Evolutionary conservation across 805 yeast species (phyloP).

Genomic region (Lipomyces anomalus): DNA sequence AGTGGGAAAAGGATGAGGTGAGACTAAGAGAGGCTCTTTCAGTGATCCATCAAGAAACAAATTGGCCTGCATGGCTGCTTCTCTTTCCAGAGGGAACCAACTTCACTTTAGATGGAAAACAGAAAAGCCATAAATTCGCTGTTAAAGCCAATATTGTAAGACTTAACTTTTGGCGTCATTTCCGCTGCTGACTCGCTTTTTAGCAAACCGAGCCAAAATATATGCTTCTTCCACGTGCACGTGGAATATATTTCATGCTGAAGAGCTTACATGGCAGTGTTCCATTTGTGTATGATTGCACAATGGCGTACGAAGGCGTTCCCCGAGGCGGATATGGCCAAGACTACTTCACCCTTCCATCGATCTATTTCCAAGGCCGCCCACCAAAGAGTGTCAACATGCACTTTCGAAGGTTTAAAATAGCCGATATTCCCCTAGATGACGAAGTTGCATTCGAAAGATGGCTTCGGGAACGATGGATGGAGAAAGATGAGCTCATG

Average conservation of each 20-base stretch:
- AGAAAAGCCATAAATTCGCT: conserved; percentile 54
- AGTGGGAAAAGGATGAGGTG: conserved; percentile 73
- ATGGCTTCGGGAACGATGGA: conserved; percentile 76
- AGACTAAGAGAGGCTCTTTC: conserved; percentile 51
- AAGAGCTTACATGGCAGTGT: conserved; percentile 40
- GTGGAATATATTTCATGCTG: conserved; percentile 70
- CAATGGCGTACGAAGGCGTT: conserved; percentile 77
- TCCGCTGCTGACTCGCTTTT: too few species aligned
- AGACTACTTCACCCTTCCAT: conserved; percentile 58
- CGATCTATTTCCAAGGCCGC: conserved; percentile 60
- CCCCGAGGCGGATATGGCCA: conserved; percentile 63
- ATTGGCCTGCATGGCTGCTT: conserved; percentile 59
- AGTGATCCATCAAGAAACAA: conserved; percentile 43
- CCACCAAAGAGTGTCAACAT: conserved; percentile 66
- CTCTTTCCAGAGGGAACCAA: conserved; percentile 96
- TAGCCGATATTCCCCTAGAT: conserved; percentile 60
- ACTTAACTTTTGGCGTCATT: too few species aligned
- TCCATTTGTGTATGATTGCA: conserved; percentile 66
- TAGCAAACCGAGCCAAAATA: conserved; percentile 49
- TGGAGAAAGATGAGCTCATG: conserved; percentile 68
- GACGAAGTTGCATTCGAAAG: conserved; percentile 53
- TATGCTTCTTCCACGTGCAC: conserved; percentile 72
- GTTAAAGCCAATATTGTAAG: conserved; percentile 37
- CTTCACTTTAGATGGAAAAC: conserved; percentile 58
- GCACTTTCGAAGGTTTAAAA: conserved; percentile 52